These are phyloP conservation scores for Quercus suber DNA, from an alignment of 306 rosid species.

Conservation along the genomic window DNA sequence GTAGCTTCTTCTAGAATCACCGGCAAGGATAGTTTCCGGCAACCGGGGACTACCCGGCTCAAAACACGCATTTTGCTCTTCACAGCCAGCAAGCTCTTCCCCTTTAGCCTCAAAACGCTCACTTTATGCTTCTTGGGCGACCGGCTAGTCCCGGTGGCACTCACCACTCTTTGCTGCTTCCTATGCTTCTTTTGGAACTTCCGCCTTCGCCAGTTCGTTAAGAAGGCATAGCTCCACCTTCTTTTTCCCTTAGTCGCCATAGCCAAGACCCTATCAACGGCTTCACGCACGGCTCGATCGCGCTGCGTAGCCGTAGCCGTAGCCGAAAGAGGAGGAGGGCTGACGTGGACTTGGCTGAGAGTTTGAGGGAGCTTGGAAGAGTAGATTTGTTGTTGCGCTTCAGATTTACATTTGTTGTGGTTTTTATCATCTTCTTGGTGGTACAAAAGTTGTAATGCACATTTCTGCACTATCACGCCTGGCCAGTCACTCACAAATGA, in stretches of 20 bases:
- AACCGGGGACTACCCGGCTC: constrained; percentile 91
- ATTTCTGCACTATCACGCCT: fast-evolving
- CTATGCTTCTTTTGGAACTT: constrained; percentile 57
- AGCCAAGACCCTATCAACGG: constrained; percentile 82
- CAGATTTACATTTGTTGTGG: constrained; percentile 64
- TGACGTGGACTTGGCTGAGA: constrained; percentile 44
- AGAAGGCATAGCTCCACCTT: constrained; percentile 93
- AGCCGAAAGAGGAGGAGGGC: constrained; percentile 4
- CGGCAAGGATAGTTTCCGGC: constrained; percentile 76
- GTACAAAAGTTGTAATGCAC: too few relatives aligned
- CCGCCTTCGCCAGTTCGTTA: constrained; percentile 60
- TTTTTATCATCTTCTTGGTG: constrained; percentile 32
- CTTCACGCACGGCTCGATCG: constrained; percentile 68
- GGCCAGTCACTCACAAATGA: too few relatives aligned
- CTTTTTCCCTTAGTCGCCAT: constrained; percentile 75
- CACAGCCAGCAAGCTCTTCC: constrained; percentile 67
- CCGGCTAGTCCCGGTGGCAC: constrained; percentile 25
- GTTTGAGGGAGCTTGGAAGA: constrained; percentile 71
- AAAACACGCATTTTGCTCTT: constrained; percentile 68
- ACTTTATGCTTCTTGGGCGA: constrained; percentile 56
- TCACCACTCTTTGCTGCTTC: constrained; percentile 27
- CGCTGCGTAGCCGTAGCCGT: constrained; percentile 36
- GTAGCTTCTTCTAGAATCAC: constrained; percentile 81
- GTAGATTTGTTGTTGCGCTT: constrained; percentile 71
- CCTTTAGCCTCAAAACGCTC: constrained; percentile 62